phyloP scores from a whole-genome alignment of 352 stramenopile genomes.

The Phytophthora lateralis region DNA sequence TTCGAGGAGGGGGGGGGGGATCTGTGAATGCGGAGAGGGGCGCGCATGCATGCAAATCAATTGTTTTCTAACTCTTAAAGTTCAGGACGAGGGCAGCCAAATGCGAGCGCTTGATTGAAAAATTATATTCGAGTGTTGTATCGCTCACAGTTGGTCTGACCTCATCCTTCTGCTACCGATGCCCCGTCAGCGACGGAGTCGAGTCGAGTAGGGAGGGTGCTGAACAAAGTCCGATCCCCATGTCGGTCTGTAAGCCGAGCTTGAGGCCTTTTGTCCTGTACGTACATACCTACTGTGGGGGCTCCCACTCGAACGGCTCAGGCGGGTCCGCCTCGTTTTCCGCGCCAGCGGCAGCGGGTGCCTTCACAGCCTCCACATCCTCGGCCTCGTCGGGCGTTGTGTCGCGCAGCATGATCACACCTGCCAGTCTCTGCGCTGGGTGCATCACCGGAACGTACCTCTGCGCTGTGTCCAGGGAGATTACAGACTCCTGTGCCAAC shows the following conservation, averaged over 20 bases:
- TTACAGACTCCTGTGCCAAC: constrained; percentile 89
- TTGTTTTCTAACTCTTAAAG: background rate
- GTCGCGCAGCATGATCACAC: constrained; percentile 97
- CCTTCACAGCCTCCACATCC: constrained; percentile 94
- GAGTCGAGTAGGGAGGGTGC: constrained; percentile 14
- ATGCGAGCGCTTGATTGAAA: constrained; percentile 34
- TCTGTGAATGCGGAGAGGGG: constrained; percentile 9
- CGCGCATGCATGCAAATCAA: constrained; percentile 26
- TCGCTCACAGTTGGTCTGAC: constrained; percentile 26
- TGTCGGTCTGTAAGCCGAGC: constrained; percentile 25
- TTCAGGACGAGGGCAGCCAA: background rate
- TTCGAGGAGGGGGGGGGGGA: background rate
- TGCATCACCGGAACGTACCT: constrained; percentile 90
- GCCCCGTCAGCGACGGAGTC: constrained; percentile 4
- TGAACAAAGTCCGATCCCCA: constrained; percentile 24
- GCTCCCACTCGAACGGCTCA: constrained; percentile 97
- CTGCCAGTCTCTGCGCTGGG: constrained; percentile 71
- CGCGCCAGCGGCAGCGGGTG: constrained; percentile 84
- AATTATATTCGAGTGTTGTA: constrained; percentile 39
- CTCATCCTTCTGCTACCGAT: constrained; percentile 27
- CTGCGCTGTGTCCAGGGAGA: constrained; percentile 92
- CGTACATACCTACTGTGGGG: constrained; percentile 57
- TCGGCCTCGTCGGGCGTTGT: constrained; percentile 93
- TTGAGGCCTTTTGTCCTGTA: constrained; percentile 30
- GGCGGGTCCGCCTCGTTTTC: constrained; percentile 95